A percentile compares a stretch with the other conserved stretches of the same genome.
Evolutionary conservation across 305 asterid species (phyloP).

Genomic region (Ajuga reptans): DNA sequence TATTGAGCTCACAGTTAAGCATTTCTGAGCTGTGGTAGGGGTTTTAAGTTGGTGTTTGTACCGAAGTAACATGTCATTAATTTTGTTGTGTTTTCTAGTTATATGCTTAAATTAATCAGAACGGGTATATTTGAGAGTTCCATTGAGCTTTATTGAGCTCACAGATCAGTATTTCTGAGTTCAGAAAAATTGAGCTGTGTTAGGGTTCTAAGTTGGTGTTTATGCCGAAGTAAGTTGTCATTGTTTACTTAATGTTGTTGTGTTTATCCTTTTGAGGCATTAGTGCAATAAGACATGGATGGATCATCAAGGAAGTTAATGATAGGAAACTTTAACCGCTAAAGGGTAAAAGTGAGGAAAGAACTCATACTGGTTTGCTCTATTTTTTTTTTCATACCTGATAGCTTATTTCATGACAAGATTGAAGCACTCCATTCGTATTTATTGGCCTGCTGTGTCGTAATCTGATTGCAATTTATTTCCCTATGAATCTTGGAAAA

Average conservation of each 20-base stretch:
- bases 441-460: neutral
- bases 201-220: neutral
- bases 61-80: neutral
- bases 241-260: neutral
- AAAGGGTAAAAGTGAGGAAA: neutral
- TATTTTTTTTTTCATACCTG: neutral
- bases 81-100: neutral
- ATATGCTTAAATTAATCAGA: neutral
- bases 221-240: neutral
- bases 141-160: constrained; percentile 9
- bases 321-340: neutral
- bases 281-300: neutral
- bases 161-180: neutral
- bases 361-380: neutral
- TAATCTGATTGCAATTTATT: neutral
- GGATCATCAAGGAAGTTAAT: neutral
- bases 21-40: neutral
- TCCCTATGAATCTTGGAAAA: neutral
- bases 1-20: neutral
- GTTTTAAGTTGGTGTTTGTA: neutral
- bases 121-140: neutral
- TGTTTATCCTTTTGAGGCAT: neutral
- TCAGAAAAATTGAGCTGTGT: neutral
- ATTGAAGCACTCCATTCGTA: constrained; percentile 1
- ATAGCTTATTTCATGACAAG: neutral